Percentiles rank a stretch among this genome's conserved stretches.
These are phyloP conservation scores for Fusarium denticulatum DNA, from an alignment of 2,329 filamentous ascomycete genomes.

Conservation along the genomic window DNA sequence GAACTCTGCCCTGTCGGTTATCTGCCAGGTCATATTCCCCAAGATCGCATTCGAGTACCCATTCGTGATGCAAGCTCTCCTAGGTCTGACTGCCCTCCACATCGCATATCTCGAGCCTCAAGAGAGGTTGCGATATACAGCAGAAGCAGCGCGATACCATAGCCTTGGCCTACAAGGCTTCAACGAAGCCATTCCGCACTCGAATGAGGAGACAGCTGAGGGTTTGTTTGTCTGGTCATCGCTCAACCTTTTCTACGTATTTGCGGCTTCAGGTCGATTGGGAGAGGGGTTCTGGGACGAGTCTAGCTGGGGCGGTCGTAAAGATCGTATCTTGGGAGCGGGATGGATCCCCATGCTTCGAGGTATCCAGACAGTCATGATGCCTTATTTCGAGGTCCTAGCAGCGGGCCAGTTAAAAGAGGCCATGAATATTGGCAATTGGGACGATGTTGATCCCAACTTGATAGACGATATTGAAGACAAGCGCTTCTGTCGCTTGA, in stretches of 20 bases:
- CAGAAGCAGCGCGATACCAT: not conserved
- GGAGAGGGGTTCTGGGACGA: conserved; percentile 2
- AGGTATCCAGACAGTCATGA: not conserved
- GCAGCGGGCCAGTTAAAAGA: not conserved
- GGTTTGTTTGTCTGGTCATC: not conserved
- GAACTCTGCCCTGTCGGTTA: not conserved
- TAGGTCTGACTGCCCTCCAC: not conserved
- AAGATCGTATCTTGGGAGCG: not conserved
- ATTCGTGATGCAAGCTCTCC: not conserved
- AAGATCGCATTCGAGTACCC: not conserved
- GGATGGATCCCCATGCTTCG: conserved; percentile 10
- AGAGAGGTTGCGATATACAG: not conserved
- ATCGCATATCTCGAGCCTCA: not conserved
- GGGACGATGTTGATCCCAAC: not conserved
- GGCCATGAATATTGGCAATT: not conserved
- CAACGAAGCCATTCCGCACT: not conserved
- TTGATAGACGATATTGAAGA: not conserved
- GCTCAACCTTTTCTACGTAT: not conserved
- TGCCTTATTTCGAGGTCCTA: fast-evolving
- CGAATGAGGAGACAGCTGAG: fast-evolving
- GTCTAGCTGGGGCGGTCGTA: not conserved
- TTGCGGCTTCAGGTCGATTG: not conserved
- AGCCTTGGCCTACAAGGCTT: not conserved
- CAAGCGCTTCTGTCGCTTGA: not conserved
- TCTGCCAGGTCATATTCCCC: not conserved